Base-by-base conservation (phyloP, 177 flowering plant species). In the Telopea speciosissima region DNA sequence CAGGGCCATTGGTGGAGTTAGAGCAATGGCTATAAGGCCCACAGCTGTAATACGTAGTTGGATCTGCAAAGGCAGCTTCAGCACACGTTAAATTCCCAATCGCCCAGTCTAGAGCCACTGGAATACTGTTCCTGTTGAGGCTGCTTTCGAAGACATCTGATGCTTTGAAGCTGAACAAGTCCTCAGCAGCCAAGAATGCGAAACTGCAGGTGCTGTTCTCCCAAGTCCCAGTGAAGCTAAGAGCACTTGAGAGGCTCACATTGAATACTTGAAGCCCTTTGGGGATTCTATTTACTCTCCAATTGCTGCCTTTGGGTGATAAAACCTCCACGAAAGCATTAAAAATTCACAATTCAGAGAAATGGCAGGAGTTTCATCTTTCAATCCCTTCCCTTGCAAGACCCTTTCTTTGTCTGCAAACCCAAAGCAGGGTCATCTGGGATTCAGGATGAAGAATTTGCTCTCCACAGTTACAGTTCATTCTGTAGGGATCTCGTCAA, bases 331-430 rank as follows among this genome's bases (percentile, higher is more conserved):
- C 1, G 40, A 36, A 36, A 3, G 5, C 8, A 36, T 36, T 36
- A 36, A 4, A 36, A 36, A 6, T 36, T 36, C 8, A 36, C 40
- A 36, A 31, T 31, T 31, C 40, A 36, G 40, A 36, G 40, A 8
- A 36, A 86, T 87, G 90, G 86, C 89, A 19, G 63, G 77, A 5
- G 64, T 77, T 24, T 78, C 83, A 49, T 78, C 80, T 28, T 65
- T 82, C 70, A 78, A 65, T 58, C 82, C 74, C 31, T 72, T 79
- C 61, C 81, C 79, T 3, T 72, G 72, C 80, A 79, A 72, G 70
- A 68, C 81, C 68, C 49, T 80, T 52, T 71, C 76, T 0, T 40
- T 80, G 59, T 71, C 76, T 0, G 2, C 14, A 0, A 54, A 62
- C 16, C 54, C 23, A 8, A 61, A 59, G 3, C 66, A 17, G 56